Percentiles rank a stretch among this genome's conserved stretches.
phyloP scores from a whole-genome alignment of 2,329 filamentous ascomycete genomes.

The Neospermospora avenae region DNA sequence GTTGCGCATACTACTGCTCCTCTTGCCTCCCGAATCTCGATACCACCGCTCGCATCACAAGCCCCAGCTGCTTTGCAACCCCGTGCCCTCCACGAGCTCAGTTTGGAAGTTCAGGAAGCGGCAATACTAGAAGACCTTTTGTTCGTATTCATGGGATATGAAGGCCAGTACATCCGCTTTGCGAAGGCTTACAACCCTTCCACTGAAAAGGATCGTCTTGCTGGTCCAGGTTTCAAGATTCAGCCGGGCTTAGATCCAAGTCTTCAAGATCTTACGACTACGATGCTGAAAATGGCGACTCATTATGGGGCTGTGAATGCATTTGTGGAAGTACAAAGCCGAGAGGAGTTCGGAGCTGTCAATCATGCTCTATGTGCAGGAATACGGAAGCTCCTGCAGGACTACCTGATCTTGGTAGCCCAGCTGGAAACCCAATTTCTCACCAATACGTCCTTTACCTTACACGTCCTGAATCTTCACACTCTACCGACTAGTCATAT shows the following conservation, averaged over 20 bases:
- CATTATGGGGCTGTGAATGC: slow-evolving; percentile 89
- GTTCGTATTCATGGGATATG: slow-evolving; percentile 96
- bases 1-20: slow-evolving; percentile 60
- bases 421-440: slow-evolving; percentile 92
- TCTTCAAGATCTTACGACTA: slow-evolving; percentile 78
- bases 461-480: slow-evolving; percentile 91
- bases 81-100: slow-evolving; percentile 64
- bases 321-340: slow-evolving; percentile 91
- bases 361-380: slow-evolving; percentile 96
- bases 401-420: slow-evolving; percentile 88
- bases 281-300: slow-evolving; percentile 91
- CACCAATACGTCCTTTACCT: slow-evolving; percentile 82
- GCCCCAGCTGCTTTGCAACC: slow-evolving; percentile 69
- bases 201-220: slow-evolving; percentile 81
- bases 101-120: slow-evolving; percentile 78
- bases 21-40: slow-evolving; percentile 47
- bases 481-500: slow-evolving; percentile 88
- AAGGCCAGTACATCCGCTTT: slow-evolving; percentile 95
- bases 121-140: slow-evolving; percentile 86
- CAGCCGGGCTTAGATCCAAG: slow-evolving; percentile 85
- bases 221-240: slow-evolving; percentile 78
- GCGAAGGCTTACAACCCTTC: slow-evolving; percentile 76
- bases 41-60: slow-evolving; percentile 71
- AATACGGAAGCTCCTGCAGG: slow-evolving; percentile 84
- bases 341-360: slow-evolving; percentile 88